phyloP scores from a whole-genome alignment of 257 asterid genomes.

The Salvia miltiorrhiza region DNA sequence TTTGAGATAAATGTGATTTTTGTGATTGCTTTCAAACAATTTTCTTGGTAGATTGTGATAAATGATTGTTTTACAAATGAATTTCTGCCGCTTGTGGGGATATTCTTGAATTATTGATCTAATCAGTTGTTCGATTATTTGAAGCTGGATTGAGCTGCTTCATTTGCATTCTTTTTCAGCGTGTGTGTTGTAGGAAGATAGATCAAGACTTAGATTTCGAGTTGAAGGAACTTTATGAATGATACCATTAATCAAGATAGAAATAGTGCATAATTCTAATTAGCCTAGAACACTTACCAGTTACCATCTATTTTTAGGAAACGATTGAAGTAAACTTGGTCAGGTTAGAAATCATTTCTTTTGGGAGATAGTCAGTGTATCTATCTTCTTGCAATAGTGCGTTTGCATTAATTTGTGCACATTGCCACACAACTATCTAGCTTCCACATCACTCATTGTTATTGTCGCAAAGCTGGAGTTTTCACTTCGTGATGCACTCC shows the following conservation, averaged over 20 bases:
- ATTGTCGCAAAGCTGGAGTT: background rate
- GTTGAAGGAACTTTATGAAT: background rate
- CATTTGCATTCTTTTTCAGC: background rate
- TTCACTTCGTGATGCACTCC: background rate
- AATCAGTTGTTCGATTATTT: background rate
- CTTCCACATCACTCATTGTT: slow-evolving; percentile 8
- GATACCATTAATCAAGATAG: background rate
- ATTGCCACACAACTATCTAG: background rate
- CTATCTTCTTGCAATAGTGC: background rate
- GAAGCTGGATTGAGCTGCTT: too few relatives aligned
- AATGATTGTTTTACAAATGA: background rate
- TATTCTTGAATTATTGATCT: background rate
- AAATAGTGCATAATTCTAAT: background rate
- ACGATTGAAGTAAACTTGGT: background rate
- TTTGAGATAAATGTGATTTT: background rate
- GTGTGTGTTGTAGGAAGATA: background rate
- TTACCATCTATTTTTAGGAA: background rate
- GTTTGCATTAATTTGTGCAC: background rate
- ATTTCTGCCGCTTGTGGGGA: background rate
- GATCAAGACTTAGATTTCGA: background rate
- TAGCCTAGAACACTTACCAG: background rate
- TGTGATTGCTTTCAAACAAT: background rate
- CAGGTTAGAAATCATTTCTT: background rate
- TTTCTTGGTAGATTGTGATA: background rate
- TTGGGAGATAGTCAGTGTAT: too few relatives aligned